Conservation (phyloP, 306 rosid genomes). For the Malus sylvestris region DNA sequence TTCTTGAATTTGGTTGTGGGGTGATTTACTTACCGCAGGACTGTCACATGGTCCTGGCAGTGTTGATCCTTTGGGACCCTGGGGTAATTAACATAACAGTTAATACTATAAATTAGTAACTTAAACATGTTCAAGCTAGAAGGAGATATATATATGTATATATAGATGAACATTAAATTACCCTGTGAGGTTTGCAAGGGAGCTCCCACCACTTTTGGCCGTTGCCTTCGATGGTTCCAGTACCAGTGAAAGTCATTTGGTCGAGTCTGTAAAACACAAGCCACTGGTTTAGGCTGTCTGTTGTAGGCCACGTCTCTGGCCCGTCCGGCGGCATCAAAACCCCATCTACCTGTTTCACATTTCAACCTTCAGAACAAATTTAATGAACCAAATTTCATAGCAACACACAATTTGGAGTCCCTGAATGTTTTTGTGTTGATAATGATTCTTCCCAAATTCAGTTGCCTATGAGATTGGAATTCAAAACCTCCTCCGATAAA, state of each 20-base stretch:
- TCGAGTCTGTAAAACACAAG: constrained; percentile 78
- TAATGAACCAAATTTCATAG: neutral
- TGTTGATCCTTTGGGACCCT: constrained; percentile 68
- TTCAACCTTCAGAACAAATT: neutral
- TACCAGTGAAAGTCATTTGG: constrained; percentile 75
- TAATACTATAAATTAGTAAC: constrained; percentile 2
- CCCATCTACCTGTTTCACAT: constrained; percentile 68
- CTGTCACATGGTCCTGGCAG: constrained; percentile 78
- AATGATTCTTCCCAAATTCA: neutral
- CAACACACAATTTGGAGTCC: neutral
- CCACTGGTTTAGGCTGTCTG: constrained; percentile 74
- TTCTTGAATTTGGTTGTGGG: neutral
- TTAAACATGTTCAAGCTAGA: neutral
- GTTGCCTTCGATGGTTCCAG: constrained; percentile 89
- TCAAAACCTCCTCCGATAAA: too few species aligned
- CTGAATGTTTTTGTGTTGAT: too few species aligned
- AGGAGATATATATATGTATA: neutral
- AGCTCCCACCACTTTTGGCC: constrained; percentile 97
- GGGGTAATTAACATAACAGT: constrained; percentile 10
- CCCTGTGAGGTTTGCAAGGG: constrained; percentile 98
- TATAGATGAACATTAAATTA: constrained; percentile 13
- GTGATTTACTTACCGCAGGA: constrained; percentile 64
- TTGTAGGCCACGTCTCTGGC: constrained; percentile 73
- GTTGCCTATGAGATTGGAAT: too few species aligned
- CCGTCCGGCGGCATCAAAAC: constrained; percentile 88